Evolutionary conservation across 164 flowering plant species (phyloP).

Genomic region (Stephania yunnanensis): DNA sequence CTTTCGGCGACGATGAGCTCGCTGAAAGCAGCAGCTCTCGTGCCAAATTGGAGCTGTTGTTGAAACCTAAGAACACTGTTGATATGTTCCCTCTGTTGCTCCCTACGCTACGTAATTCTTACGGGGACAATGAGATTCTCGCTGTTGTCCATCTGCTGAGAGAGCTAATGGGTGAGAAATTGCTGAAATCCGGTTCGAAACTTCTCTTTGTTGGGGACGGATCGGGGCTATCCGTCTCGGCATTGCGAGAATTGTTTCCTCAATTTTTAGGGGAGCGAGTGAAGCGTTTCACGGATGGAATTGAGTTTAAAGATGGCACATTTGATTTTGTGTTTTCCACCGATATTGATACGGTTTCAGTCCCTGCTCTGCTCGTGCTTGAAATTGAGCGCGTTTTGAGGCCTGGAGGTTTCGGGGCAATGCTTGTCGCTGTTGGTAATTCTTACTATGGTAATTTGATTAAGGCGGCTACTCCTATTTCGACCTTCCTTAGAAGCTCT

Average conservation of each 20-base stretch:
- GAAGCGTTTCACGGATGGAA: constrained; percentile 40
- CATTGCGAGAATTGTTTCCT: constrained; percentile 41
- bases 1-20: constrained; percentile 21
- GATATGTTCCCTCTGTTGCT: constrained; percentile 22
- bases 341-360: constrained; percentile 56
- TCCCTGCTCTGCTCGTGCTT: constrained; percentile 70
- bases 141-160: constrained; percentile 33
- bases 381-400: constrained; percentile 78
- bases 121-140: constrained; percentile 35
- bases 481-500: constrained; percentile 58
- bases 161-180: constrained; percentile 49
- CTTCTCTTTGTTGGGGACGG: constrained; percentile 76
- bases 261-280: constrained; percentile 30
- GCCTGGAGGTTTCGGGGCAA: constrained; percentile 74
- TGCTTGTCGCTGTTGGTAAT: constrained; percentile 40
- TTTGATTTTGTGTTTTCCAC: constrained; percentile 75
- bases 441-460: constrained; percentile 41
- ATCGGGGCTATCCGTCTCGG: constrained; percentile 39
- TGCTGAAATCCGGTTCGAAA: constrained; percentile 39
- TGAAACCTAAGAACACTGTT: constrained; percentile 21
- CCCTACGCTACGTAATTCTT: constrained; percentile 18
- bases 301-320: constrained; percentile 44
- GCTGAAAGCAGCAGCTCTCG: constrained; percentile 12
- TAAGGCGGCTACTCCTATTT: constrained; percentile 62
- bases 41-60: constrained; percentile 9